phyloP scores from a whole-genome alignment of 2,329 filamentous ascomycete species.

The Talaromyces marneffei region DNA sequence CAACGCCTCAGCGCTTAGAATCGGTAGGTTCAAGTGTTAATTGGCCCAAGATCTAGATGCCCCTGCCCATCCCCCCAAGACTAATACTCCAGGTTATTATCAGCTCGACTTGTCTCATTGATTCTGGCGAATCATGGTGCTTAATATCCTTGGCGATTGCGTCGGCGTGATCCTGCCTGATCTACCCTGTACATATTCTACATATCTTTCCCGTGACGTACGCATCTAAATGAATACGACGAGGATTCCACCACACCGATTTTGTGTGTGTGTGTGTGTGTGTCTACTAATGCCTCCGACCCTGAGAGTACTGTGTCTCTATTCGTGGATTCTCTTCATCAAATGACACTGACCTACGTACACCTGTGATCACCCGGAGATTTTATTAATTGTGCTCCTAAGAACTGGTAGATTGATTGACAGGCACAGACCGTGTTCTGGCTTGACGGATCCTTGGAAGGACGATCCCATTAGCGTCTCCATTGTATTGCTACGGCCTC shows the following conservation, averaged over 20 bases:
- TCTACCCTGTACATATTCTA: background rate
- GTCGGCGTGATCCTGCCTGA: background rate
- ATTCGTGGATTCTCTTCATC: background rate
- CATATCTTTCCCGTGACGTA: background rate
- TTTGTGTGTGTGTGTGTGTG: background rate
- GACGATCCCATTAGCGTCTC: background rate
- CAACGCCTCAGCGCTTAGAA: conserved; percentile 12
- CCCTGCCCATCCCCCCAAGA: conserved; percentile 5
- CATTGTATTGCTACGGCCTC: background rate
- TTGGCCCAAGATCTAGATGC: background rate
- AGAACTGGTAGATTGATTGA: background rate
- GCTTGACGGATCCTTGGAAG: conserved; percentile 1
- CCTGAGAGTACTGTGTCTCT: background rate
- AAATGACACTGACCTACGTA: background rate
- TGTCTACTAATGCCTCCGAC: background rate
- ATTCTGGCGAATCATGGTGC: background rate
- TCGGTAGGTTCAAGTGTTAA: background rate
- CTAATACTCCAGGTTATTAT: background rate
- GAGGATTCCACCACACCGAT: background rate
- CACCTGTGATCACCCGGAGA: background rate
- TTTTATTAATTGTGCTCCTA: background rate
- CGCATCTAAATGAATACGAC: background rate
- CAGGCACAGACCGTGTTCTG: background rate
- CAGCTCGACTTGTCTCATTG: conserved; percentile 3
- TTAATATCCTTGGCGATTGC: background rate